Evolutionary conservation across 306 rosid genomes (phyloP), one percentile per base, ranked within the genome.

Genomic region (Prunus dulcis): DNA sequence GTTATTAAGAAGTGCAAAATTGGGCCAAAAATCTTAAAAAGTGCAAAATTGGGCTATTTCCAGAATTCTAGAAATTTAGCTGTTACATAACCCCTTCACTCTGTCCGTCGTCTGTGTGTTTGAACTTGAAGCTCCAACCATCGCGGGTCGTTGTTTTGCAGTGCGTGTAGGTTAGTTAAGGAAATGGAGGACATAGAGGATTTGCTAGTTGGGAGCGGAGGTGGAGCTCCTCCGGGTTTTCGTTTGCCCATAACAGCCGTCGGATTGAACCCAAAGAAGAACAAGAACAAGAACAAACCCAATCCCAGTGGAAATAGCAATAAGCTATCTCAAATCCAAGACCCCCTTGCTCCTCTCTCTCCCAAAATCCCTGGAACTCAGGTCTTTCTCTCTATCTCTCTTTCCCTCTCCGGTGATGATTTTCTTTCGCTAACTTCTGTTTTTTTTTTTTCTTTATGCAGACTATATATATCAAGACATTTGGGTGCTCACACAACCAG

Each of bases 401-500:
- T 71, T 55, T 41, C 60, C 74, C 9, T 38, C 56, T 52, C 12
- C 50, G 3, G 34, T 11, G 55, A 17, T 27, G 9, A 6, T 9
- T 13, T 41, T 66, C 11, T 45, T 32, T 12, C 6, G 6, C 43
- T 60, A 9, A 12, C 5, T 15, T 58, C 9, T 47, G 19, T 18
- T 28, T 56, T 45, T 55, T 9, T 10, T 12, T 67, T 11, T 63
- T 22, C 9, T 67, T 14, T 75, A 43, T 51, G 77, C 86, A 93
- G 96, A 85, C 91, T 32, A 93, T 93, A 60, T 93, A 71, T 82
- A 90, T 93, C 22, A 93, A 93, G 82, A 93, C 98, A 67, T 93
- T 93, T 71, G 98, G 98, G 41, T 93, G 98, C 83, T 93, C 98
- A 13, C 98, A 93, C 79, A 93, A 93, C 77, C 98, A 93, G 93